phyloP scores from a whole-genome alignment of 805 yeast species.

The Yarrowia sp. region DNA sequence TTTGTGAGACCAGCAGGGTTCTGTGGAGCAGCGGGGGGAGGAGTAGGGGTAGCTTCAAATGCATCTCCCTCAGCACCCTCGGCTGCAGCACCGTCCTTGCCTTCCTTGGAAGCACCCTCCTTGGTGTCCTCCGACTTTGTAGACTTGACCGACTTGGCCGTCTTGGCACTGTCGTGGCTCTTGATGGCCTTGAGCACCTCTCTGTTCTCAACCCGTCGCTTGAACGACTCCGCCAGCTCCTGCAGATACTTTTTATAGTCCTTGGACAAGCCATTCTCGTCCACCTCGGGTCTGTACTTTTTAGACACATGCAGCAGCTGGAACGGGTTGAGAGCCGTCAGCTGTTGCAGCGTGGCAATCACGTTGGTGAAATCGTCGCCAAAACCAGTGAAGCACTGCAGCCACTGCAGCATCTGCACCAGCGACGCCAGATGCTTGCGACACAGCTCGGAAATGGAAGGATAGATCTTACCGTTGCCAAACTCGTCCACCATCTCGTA shows the following conservation, averaged over 20 bases:
- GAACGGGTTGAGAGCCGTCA: slow-evolving; percentile 59
- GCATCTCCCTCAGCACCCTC: not conserved
- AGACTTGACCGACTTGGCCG: slow-evolving; percentile 18
- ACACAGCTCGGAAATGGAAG: slow-evolving; percentile 61
- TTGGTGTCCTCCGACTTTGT: not conserved
- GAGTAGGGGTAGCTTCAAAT: slow-evolving; percentile 5
- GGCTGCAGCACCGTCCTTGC: not conserved
- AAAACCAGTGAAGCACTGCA: slow-evolving; percentile 77
- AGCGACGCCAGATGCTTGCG: slow-evolving; percentile 66
- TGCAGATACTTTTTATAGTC: slow-evolving; percentile 46
- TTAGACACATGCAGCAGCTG: slow-evolving; percentile 71
- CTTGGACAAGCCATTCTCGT: slow-evolving; percentile 65
- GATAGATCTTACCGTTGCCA: slow-evolving; percentile 40
- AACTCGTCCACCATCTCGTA: slow-evolving; percentile 40
- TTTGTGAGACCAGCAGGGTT: slow-evolving; percentile 11
- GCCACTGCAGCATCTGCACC: slow-evolving; percentile 80
- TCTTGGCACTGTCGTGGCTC: slow-evolving; percentile 11
- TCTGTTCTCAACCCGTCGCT: slow-evolving; percentile 26
- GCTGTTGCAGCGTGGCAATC: slow-evolving; percentile 49
- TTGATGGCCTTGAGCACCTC: slow-evolving; percentile 18
- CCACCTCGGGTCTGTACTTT: slow-evolving; percentile 78
- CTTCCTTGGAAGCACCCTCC: not conserved
- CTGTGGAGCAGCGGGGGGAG: not conserved
- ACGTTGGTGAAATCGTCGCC: slow-evolving; percentile 47
- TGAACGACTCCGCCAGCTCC: slow-evolving; percentile 37